Conservation (phyloP, 2,329 filamentous ascomycete species). For the Aspergillus sp. region DNA sequence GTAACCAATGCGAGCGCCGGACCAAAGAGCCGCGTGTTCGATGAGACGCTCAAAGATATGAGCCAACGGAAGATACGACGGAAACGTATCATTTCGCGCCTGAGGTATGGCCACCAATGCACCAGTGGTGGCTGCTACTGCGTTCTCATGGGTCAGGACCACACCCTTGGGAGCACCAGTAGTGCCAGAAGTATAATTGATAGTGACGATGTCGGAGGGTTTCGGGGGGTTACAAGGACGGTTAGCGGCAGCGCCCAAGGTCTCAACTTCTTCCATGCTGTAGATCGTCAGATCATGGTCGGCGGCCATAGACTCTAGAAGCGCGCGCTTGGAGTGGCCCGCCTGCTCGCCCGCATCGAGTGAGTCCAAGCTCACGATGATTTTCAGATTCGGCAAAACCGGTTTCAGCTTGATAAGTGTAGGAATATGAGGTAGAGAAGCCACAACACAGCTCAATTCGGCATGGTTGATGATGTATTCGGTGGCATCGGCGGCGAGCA, state of each 20-base stretch:
- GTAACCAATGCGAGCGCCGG: constrained; percentile 77
- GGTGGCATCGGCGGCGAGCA: constrained; percentile 83
- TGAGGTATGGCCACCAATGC: constrained; percentile 57
- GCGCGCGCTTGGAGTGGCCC: constrained; percentile 73
- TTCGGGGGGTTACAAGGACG: constrained; percentile 69
- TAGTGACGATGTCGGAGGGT: constrained; percentile 75
- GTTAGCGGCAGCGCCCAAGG: constrained; percentile 69
- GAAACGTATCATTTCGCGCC: constrained; percentile 62
- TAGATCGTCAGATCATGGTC: constrained; percentile 76
- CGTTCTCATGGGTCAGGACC: constrained; percentile 74
- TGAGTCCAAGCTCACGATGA: constrained; percentile 84
- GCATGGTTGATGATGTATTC: constrained; percentile 97
- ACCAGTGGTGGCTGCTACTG: constrained; percentile 69
- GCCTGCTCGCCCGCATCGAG: constrained; percentile 75
- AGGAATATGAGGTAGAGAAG: constrained; percentile 78
- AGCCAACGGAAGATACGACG: constrained; percentile 89
- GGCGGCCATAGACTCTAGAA: constrained; percentile 72
- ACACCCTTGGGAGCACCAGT: constrained; percentile 66
- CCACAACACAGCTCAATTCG: constrained; percentile 70
- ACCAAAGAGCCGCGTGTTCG: constrained; percentile 72
- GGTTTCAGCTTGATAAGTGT: constrained; percentile 76
- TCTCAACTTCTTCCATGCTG: constrained; percentile 78
- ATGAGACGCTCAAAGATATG: constrained; percentile 89
- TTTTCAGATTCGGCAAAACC: constrained; percentile 75
- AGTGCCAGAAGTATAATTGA: constrained; percentile 66